phyloP scores from a whole-genome alignment of 1,139 yeast genomes.

The Citeromyces hawaiiensis region DNA sequence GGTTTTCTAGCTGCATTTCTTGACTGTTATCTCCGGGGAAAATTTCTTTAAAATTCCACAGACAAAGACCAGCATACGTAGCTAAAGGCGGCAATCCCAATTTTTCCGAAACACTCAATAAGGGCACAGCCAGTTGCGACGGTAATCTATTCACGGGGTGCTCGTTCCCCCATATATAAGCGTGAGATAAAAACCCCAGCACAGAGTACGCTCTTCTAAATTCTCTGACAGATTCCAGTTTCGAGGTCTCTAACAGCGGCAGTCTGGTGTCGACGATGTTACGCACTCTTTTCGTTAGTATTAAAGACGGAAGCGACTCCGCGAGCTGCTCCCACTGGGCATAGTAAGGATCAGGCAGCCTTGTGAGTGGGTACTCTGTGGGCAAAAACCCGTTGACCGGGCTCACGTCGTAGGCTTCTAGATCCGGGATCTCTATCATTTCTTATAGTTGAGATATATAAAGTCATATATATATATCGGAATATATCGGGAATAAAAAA shows the following conservation, averaged over 20 bases:
- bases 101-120: conserved; percentile 39
- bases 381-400: conserved; percentile 72
- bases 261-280: conserved; percentile 37
- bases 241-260: conserved; percentile 35
- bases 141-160: conserved; percentile 62
- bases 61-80: conserved; percentile 75
- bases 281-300: conserved; percentile 54
- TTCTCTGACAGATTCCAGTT: conserved; percentile 31
- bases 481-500: neutral
- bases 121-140: conserved; percentile 53
- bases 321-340: conserved; percentile 70
- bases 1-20: conserved; percentile 42
- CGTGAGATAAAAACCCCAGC: conserved; percentile 71
- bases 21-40: conserved; percentile 28
- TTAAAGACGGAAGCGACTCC: conserved; percentile 54
- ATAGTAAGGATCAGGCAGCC: conserved; percentile 49
- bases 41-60: conserved; percentile 75
- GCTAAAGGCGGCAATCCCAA: conserved; percentile 77
- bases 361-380: conserved; percentile 41
- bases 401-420: conserved; percentile 59
- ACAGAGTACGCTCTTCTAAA: conserved; percentile 71
- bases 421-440: conserved; percentile 19
- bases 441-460: neutral
- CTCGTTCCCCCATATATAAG: conserved; percentile 78
- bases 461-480: neutral